Percentiles rank a stretch among this genome's conserved stretches.
Conservation (phyloP, 176 grass and related monocot genomes). For the Hyparrhenia diplandra region DNA sequence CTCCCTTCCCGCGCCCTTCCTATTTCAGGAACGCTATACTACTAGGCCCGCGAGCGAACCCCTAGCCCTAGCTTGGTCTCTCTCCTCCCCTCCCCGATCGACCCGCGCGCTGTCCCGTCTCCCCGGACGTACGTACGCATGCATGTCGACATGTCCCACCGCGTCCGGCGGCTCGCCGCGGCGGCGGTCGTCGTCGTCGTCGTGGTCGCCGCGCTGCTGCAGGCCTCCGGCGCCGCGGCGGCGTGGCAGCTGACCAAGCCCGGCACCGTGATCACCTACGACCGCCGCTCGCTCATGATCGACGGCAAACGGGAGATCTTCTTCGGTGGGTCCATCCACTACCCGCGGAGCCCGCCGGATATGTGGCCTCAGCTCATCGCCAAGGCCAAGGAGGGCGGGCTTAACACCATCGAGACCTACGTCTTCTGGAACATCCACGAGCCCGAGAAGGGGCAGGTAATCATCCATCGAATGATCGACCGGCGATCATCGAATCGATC, state of each 20-base stretch:
- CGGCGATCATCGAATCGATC: no score
- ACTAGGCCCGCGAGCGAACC: background rate
- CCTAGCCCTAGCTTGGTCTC: slow-evolving; percentile 16
- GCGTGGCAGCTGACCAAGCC: background rate
- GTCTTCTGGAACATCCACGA: slow-evolving; percentile 93
- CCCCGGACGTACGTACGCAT: background rate
- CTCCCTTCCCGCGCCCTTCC: slow-evolving; percentile 10
- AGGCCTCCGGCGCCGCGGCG: background rate
- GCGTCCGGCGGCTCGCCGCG: slow-evolving; percentile 5
- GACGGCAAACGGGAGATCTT: slow-evolving; percentile 67
- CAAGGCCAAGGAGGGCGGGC: slow-evolving; percentile 68
- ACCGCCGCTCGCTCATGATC: slow-evolving; percentile 70
- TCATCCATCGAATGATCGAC: no score
- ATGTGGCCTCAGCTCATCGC: slow-evolving; percentile 62
- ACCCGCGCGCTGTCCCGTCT: background rate
- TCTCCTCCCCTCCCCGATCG: background rate
- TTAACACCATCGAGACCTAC: slow-evolving; percentile 76
- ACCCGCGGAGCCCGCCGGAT: slow-evolving; percentile 64
- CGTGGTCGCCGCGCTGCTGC: background rate
- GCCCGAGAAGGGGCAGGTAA: slow-evolving; percentile 47
- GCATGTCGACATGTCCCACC: slow-evolving; percentile 4
- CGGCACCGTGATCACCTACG: slow-evolving; percentile 43
- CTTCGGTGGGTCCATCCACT: slow-evolving; percentile 89
- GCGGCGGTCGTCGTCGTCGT: background rate
- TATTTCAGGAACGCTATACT: slow-evolving; percentile 25